Evolutionary conservation across 2,329 filamentous ascomycete genomes (phyloP).

Genomic region (Hymenoscyphus repandus): DNA sequence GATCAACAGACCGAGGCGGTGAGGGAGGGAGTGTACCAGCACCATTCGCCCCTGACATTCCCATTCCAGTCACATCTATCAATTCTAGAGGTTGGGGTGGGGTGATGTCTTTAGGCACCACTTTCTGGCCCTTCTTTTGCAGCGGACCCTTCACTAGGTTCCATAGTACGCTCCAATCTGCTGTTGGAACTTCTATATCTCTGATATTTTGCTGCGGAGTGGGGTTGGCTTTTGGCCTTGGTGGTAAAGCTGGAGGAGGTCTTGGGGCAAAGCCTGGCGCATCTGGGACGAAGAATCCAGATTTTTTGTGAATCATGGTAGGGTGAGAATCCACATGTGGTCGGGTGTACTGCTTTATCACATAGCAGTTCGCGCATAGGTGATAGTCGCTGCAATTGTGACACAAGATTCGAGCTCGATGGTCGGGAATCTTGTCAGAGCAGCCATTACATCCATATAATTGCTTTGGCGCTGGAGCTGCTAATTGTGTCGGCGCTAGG

Average conservation of each 20-base stretch:
- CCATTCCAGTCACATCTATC: conserved; percentile 1
- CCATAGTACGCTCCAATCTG: conserved; percentile 26
- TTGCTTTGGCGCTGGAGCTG: background rate
- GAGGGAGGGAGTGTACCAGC: conserved; percentile 8
- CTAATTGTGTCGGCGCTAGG: background rate
- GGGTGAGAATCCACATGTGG: conserved; percentile 16
- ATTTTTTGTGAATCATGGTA: conserved; percentile 18
- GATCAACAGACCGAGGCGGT: conserved; percentile 23
- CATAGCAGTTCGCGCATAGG: conserved; percentile 25
- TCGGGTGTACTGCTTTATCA: conserved; percentile 17
- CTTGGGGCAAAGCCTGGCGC: conserved; percentile 13
- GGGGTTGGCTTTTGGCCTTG: conserved; percentile 3
- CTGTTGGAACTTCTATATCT: conserved; percentile 17
- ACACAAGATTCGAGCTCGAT: conserved; percentile 7
- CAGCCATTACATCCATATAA: conserved; percentile 6
- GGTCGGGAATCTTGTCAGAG: conserved; percentile 1
- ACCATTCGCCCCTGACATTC: background rate
- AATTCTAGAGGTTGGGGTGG: background rate
- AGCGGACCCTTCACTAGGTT: conserved; percentile 22
- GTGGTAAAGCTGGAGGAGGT: conserved; percentile 15
- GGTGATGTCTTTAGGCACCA: background rate
- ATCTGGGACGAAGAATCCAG: conserved; percentile 14
- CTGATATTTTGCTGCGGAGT: background rate
- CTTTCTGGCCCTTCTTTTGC: background rate
- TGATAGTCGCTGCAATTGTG: conserved; percentile 15